Conservation (phyloP, 148 eudicot species). For the Fagopyrum homotropicum region DNA sequence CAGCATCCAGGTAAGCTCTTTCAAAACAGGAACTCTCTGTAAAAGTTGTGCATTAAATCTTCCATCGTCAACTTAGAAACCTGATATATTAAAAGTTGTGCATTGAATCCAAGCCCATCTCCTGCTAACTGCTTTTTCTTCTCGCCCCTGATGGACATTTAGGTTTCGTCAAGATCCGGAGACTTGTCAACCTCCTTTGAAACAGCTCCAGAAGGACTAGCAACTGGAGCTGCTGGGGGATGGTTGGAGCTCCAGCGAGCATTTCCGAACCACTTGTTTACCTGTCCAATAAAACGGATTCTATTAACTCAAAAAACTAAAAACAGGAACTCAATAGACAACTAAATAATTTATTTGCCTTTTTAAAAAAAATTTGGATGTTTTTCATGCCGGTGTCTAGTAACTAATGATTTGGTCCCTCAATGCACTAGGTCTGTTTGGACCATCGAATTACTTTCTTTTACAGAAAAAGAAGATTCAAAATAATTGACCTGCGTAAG, state of each 20-base stretch:
- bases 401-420: neutral
- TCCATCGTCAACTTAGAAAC: neutral
- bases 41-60: neutral
- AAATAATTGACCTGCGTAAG: slow-evolving; percentile 35
- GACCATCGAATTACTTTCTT: too few relatives aligned
- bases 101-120: neutral
- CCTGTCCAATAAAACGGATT: slow-evolving; percentile 30
- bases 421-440: neutral
- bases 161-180: neutral
- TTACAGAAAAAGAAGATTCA: neutral
- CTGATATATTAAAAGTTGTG: neutral
- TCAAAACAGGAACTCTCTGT: neutral
- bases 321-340: neutral
- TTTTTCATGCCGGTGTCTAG: neutral
- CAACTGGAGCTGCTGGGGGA: slow-evolving; percentile 23
- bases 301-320: neutral
- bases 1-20: too few relatives aligned
- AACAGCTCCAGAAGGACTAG: slow-evolving; percentile 17
- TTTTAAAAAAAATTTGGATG: too few relatives aligned
- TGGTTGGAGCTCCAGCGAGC: slow-evolving; percentile 84
- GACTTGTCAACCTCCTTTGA: slow-evolving; percentile 12
- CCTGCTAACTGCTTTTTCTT: neutral
- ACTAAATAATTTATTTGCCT: neutral
- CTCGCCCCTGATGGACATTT: neutral
- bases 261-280: slow-evolving; percentile 83